A percentile compares a stretch with the other conserved stretches of the same genome.
Evolutionary conservation across 108 stramenopile genomes (phyloP).

Genomic region (Cyclotella choctawhatcheeana): DNA sequence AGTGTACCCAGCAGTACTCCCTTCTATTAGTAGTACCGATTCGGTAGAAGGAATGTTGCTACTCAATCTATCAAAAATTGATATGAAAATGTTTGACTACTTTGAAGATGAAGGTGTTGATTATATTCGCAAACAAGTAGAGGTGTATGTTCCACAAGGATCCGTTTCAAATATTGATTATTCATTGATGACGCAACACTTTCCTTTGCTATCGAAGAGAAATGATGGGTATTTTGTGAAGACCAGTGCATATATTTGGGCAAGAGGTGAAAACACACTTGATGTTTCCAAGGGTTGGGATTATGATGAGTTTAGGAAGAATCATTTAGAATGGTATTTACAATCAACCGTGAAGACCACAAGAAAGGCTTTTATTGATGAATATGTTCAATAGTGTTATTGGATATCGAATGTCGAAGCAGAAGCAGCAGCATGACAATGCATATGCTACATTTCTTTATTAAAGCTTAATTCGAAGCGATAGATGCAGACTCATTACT

Average conservation of each 20-base stretch:
- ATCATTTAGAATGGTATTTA: conserved; percentile 60
- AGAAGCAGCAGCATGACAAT: too few relatives aligned
- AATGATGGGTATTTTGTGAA: neutral
- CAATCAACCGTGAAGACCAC: conserved; percentile 59
- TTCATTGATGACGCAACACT: neutral
- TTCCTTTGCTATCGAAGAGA: neutral
- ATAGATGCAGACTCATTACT: too few relatives aligned
- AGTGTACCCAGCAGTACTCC: conserved; percentile 67
- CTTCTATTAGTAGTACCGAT: neutral
- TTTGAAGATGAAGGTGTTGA: conserved; percentile 69
- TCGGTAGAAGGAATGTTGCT: conserved; percentile 51
- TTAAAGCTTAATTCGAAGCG: too few relatives aligned
- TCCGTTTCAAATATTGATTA: neutral
- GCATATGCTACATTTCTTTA: too few relatives aligned
- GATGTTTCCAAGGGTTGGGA: conserved; percentile 55
- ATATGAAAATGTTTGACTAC: conserved; percentile 65
- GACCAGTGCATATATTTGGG: conserved; percentile 66
- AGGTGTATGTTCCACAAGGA: conserved; percentile 27
- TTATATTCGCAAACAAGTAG: conserved; percentile 52
- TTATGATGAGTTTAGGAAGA: conserved; percentile 48
- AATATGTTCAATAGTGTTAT: too few relatives aligned
- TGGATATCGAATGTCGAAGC: too few relatives aligned
- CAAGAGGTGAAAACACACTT: conserved; percentile 31
- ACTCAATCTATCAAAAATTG: conserved; percentile 41
- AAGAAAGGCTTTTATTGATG: too few relatives aligned